phyloP scores from a whole-genome alignment of 139 green algal genomes.

The Chlamydomonas applanata region DNA sequence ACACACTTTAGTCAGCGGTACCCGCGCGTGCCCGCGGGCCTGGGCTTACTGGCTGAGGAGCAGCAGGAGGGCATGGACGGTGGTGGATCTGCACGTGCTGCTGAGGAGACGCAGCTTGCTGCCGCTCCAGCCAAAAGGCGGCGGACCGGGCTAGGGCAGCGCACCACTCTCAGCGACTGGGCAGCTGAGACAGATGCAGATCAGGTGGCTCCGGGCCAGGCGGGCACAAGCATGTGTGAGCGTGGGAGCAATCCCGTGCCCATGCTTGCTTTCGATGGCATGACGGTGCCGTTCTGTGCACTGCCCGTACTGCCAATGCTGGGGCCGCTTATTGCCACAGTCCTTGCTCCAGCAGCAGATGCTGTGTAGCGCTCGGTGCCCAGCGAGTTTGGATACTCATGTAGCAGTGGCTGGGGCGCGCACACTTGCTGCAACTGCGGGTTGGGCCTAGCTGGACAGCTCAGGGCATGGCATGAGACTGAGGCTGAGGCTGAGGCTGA shows the following conservation, averaged over 20 bases:
- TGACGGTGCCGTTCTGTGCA: constrained; percentile 38
- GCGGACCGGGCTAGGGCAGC: not conserved
- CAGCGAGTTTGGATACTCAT: too few relatives aligned
- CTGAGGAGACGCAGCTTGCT: not conserved
- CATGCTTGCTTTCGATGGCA: constrained; percentile 46
- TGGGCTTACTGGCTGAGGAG: constrained; percentile 5
- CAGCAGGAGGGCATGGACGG: not conserved
- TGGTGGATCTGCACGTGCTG: too few relatives aligned
- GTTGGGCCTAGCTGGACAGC: not conserved
- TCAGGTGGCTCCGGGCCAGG: not conserved
- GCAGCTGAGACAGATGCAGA: not conserved
- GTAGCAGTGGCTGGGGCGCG: too few relatives aligned
- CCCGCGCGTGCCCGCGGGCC: constrained; percentile 72
- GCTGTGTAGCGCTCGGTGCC: too few relatives aligned
- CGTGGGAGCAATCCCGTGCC: not conserved
- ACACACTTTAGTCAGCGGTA: constrained; percentile 99
- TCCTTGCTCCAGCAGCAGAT: not conserved
- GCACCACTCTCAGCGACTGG: not conserved
- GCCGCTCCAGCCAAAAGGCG: not conserved
- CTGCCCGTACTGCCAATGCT: constrained; percentile 42
- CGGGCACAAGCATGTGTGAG: not conserved
- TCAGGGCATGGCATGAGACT: not conserved
- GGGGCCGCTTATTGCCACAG: not conserved
- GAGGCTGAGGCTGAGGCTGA: too few relatives aligned
- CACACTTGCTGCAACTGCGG: too few relatives aligned